phyloP scores from a whole-genome alignment of 208 protist genomes.

The Crithidia bombi region DNA sequence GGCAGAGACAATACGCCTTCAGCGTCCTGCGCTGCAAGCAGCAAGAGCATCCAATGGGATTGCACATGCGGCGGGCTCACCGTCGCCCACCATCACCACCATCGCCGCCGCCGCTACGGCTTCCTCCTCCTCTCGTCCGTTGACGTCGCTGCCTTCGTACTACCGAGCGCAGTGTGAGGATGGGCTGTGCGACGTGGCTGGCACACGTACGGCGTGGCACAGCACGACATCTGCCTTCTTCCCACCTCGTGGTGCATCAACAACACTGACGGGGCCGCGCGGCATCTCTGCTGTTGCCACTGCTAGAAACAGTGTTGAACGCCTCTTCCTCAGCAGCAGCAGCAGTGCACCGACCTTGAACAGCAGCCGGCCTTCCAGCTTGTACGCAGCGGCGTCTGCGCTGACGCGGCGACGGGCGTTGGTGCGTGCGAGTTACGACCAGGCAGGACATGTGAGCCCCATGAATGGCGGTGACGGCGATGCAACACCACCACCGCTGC shows the following conservation, averaged over 20 bases:
- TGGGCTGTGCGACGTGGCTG: constrained; percentile 21
- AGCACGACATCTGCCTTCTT: constrained; percentile 30
- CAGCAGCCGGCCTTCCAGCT: not conserved
- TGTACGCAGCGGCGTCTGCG: constrained; percentile 17
- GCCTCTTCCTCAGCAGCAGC: not conserved
- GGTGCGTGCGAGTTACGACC: constrained; percentile 16
- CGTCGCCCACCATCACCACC: too few species aligned
- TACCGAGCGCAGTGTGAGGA: constrained; percentile 35
- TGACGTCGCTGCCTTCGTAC: constrained; percentile 6
- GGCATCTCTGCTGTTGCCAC: too few species aligned
- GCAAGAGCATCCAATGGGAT: too few species aligned
- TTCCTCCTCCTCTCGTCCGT: not conserved
- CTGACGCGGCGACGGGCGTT: constrained; percentile 26
- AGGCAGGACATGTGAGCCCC: not conserved
- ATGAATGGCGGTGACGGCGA: not conserved
- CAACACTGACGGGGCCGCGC: not conserved
- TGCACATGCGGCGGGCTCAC: too few species aligned
- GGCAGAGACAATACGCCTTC: too few species aligned
- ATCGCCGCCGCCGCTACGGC: too few species aligned
- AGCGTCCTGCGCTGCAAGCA: too few species aligned
- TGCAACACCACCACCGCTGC: too few species aligned
- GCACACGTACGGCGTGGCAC: constrained; percentile 23
- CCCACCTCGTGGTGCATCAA: not conserved
- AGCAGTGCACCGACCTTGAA: not conserved
- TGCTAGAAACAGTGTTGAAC: too few species aligned